Evolutionary conservation across 2,329 filamentous ascomycete genomes (phyloP), one percentile per base, ranked within the genome.

Genomic region (Ilyonectria sp.): DNA sequence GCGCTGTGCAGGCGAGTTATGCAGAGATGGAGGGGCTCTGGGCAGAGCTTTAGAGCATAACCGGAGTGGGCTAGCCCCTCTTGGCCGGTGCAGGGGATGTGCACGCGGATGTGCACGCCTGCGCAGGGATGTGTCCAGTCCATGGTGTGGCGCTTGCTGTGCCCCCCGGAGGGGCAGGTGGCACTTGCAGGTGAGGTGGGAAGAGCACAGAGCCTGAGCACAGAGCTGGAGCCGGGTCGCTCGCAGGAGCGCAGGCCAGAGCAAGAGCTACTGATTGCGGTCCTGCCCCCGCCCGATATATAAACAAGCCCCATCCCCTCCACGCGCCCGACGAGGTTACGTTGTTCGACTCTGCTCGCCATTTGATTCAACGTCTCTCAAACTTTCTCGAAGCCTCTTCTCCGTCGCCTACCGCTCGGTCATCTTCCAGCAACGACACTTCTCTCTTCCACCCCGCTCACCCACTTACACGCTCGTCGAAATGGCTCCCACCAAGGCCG

Each of bases 221-320:
- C 57, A 66, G 68, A 67, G 65, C 60, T 33, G 31, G 57, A 61
- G 52, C 59, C 60, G 40, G 64, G 60, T 33, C 40, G 33, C 55
- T 19, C 31, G 53, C 60, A 52, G 47, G 8, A 33, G 31, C 31
- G 26, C 40, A 52, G 26, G 26, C 59, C 40, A 63, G 65, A 75
- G 70, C 69, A 71, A 70, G 71, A 77, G 70, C 74, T 86, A 87
- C 85, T 88, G 86, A 88, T 88, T 88, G 86, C 83, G 84, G 79
- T 83, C 81, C 82, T 83, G 80, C 82, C 82, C 82, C 84, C 83
- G 86, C 86, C 85, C 82, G 82, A 83, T 85, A 89, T 90, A 90
- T 89, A 89, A 90, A 88, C 85, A 86, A 81, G 79, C 81, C 83
- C 84, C 79, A 65, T 79, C 79, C 83, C 83, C 82, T 81, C 84